Conservation (phyloP, 148 eudicot species). For the Spergularia bocconei region DNA sequence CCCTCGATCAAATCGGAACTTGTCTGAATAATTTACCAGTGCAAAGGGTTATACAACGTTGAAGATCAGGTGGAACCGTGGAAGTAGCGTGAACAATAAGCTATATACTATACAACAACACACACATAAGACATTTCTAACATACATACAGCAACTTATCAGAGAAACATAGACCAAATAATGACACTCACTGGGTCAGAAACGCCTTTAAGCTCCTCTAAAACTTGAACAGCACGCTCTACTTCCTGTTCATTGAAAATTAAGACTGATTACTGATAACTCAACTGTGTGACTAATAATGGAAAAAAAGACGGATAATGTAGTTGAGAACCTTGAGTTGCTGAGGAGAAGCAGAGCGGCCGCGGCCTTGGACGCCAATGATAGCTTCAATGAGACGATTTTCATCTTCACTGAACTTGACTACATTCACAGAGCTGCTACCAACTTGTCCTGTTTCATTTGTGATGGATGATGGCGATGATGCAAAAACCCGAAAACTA, state of each 20-base stretch:
- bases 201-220: constrained; percentile 67
- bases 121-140: no score
- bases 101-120: no score
- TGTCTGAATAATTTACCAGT: constrained; percentile 44
- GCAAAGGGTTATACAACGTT: background rate
- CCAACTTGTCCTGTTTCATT: constrained; percentile 26
- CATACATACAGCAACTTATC: no score
- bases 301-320: background rate
- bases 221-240: constrained; percentile 69
- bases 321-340: constrained; percentile 55
- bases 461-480: background rate
- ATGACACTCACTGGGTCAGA: constrained; percentile 68
- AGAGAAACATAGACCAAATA: background rate
- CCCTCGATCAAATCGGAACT: constrained; percentile 88
- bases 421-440: background rate
- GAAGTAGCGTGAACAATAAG: no score
- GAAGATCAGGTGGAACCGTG: background rate
- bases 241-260: constrained; percentile 51
- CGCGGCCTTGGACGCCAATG: constrained; percentile 90
- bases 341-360: constrained; percentile 69
- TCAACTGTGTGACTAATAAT: background rate
- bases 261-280: background rate
- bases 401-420: constrained; percentile 52
- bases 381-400: constrained; percentile 63
- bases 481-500: constrained; percentile 15